phyloP scores from a whole-genome alignment of 2,329 filamentous ascomycete genomes.

The Emergomyces orientalis region DNA sequence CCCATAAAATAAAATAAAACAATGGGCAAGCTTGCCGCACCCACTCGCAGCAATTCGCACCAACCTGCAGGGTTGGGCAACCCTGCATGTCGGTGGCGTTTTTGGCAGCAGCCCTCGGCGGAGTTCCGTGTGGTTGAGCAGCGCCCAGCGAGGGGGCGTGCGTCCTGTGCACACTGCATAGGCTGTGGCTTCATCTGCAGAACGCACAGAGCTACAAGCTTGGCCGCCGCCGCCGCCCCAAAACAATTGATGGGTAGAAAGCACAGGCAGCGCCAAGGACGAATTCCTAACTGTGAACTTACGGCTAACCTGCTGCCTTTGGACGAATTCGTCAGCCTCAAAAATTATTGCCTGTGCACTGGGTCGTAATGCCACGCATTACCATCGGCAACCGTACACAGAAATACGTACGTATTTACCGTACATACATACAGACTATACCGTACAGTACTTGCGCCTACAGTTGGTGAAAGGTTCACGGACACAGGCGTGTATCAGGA shows the following conservation, averaged over 20 bases:
- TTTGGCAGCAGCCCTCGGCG: not conserved
- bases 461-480: not conserved
- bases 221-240: not conserved
- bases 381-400: not conserved
- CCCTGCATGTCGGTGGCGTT: not conserved
- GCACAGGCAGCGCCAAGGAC: too few relatives aligned
- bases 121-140: constrained; percentile 3
- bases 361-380: not conserved
- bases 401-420: not conserved
- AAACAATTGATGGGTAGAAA: too few relatives aligned
- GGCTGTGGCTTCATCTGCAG: not conserved
- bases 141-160: not conserved
- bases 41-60: not conserved
- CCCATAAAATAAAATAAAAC: not conserved
- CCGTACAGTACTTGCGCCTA: not conserved
- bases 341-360: too few relatives aligned
- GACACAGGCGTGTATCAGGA: not conserved
- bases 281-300: too few relatives aligned
- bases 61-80: not conserved
- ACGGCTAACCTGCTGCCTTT: not conserved
- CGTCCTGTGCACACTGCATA: not conserved
- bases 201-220: not conserved
- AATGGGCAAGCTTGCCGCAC: not conserved
- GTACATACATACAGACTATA: not conserved
- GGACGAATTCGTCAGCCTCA: not conserved